Conservation (phyloP, 441 rosid species). For the Jatropha podagrica region DNA sequence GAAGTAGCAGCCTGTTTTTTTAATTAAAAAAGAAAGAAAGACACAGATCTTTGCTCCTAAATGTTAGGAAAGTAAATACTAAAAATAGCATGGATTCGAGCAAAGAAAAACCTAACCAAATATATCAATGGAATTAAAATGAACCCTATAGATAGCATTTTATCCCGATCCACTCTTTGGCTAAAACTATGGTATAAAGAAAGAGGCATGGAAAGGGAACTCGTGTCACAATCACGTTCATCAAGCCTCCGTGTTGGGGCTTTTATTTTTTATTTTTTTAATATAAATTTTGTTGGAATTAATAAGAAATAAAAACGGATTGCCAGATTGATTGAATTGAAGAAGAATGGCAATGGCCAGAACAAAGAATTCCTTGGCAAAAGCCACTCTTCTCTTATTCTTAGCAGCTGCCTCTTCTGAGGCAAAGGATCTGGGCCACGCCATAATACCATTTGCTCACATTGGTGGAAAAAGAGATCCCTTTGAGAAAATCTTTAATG, state of each 20-base stretch:
- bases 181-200: conserved; percentile 20
- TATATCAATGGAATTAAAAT: neutral
- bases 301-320: neutral
- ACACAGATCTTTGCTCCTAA: conserved; percentile 11
- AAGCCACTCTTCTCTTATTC: conserved; percentile 34
- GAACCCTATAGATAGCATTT: conserved; percentile 8
- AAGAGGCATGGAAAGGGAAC: conserved; percentile 19
- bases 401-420: conserved; percentile 21
- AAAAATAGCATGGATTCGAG: conserved; percentile 8
- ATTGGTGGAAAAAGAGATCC: neutral
- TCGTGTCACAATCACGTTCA: neutral
- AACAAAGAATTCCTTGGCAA: conserved; percentile 16
- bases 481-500: conserved; percentile 43
- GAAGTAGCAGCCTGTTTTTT: conserved; percentile 5
- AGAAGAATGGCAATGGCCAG: conserved; percentile 27
- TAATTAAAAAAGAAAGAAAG: neutral
- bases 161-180: neutral
- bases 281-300: too few species aligned
- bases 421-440: neutral
- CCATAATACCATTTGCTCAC: neutral
- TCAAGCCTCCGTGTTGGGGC: conserved; percentile 22
- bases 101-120: conserved; percentile 6
- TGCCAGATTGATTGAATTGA: neutral
- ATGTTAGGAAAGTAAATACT: conserved; percentile 17
- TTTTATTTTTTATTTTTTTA: neutral